Base-by-base conservation (phyloP, 2,329 filamentous ascomycete genomes). In the Alternaria sp. region DNA sequence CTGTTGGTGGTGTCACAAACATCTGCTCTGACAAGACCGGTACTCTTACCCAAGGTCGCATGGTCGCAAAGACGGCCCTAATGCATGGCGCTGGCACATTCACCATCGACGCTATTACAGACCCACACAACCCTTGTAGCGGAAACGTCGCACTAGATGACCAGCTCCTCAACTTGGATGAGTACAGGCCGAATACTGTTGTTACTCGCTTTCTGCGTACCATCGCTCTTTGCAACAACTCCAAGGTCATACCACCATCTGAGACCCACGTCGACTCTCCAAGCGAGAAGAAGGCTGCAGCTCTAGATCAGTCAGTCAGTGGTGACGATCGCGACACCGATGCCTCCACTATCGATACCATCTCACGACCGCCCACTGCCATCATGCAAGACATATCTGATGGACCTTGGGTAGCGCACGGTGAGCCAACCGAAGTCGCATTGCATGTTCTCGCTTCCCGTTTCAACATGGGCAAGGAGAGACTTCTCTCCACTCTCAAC, bases 231-330 rank as follows among this genome's bases (percentile, higher is more conserved):
- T 80, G 78, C 68, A 80, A 80, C 62, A 70, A 79, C 52, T 75
- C 78, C 24, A 76, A 76, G 54, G 71, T 80, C 14, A 67, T 70
- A 28, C 70, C 72, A 7, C 54, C 66, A 3, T 46, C 61, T n/a
- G 68, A 72, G 4, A 22, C 57, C 3, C 62, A 51, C 18, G 20
- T 53, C 84, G 59, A 78, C 86, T 62, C 81, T 89, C 47, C 85
- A 83, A 58, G 82, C 81, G 26, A 82, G 79, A 65, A 82, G 82
- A 68, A 85, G 81, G 51, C 84, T 79, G 63, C 30, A 8, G 46
- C 77, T 78, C 32, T 64, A 4, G 72, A 74, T 12, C 66, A 67
- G n/a, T 56, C 61, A 36, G 47, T 51, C 18, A 70, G 56, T 41
- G 72, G 74, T 34, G 70, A 75, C 48, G 74, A 74, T 18, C 72